A percentile compares a stretch with the other conserved stretches of the same genome.
Evolutionary conservation across 306 rosid species (phyloP).

Genomic region (Carpinus viminea): DNA sequence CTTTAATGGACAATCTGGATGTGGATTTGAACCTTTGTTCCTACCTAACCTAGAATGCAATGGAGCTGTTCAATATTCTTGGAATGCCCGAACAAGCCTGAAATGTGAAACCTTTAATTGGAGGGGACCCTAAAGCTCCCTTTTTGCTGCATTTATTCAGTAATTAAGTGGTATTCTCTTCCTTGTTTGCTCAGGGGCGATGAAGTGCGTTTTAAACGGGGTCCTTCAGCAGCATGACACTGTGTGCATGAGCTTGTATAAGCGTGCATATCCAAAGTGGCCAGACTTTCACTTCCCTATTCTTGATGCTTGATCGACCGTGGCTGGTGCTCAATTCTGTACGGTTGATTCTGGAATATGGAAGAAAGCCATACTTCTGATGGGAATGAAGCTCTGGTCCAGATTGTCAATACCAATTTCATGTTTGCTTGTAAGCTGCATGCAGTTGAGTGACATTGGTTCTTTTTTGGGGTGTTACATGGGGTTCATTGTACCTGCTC

Average conservation of each 20-base stretch:
- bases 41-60: background rate
- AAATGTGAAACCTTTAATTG: background rate
- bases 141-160: background rate
- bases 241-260: constrained; percentile 75
- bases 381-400: constrained; percentile 97
- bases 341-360: constrained; percentile 22
- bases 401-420: constrained; percentile 35
- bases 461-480: background rate
- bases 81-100: background rate
- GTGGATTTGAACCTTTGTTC: background rate
- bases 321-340: constrained; percentile 25
- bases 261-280: constrained; percentile 95
- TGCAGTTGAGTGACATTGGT: constrained; percentile 6
- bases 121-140: background rate
- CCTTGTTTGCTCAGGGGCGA: constrained; percentile 52
- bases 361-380: constrained; percentile 37
- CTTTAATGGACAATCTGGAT: background rate
- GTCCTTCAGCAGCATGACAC: constrained; percentile 85
- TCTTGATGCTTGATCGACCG: constrained; percentile 38
- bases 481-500: background rate
- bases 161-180: constrained; percentile 3
- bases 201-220: constrained; percentile 85
- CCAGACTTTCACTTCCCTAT: constrained; percentile 59
- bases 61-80: background rate
- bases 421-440: background rate